These are phyloP conservation scores for Colletotrichum navitas DNA, from an alignment of 2,329 filamentous ascomycete species.

Conservation along the genomic window DNA sequence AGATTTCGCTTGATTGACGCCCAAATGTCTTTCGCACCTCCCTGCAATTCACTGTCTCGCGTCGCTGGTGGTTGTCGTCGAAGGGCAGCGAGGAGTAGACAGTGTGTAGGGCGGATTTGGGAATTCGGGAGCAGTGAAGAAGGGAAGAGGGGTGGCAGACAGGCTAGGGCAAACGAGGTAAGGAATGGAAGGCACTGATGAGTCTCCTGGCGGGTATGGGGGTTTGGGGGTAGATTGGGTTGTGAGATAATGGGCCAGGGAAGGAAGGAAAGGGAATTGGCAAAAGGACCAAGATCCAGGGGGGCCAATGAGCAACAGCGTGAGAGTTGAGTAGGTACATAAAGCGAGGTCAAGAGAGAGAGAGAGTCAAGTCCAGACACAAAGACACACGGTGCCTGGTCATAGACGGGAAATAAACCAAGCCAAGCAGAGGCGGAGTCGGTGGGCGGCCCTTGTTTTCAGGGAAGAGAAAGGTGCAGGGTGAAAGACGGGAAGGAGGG, in stretches of 20 bases:
- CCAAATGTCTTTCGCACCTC: slow-evolving; percentile 36
- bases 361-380: slow-evolving; percentile 27
- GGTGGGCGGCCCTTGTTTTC: slow-evolving; percentile 3
- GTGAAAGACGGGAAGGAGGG: slow-evolving; percentile 14
- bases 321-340: background rate
- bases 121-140: slow-evolving; percentile 31
- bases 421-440: slow-evolving; percentile 1
- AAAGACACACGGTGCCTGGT: slow-evolving; percentile 17
- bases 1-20: slow-evolving; percentile 37
- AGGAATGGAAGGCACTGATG: slow-evolving; percentile 21
- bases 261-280: background rate
- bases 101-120: slow-evolving; percentile 32
- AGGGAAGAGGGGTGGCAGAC: slow-evolving; percentile 24
- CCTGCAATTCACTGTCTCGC: slow-evolving; percentile 30
- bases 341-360: background rate
- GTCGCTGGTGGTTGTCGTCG: slow-evolving; percentile 7
- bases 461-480: slow-evolving; percentile 4
- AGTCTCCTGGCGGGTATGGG: slow-evolving; percentile 5
- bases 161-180: slow-evolving; percentile 34
- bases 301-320: slow-evolving; percentile 5
- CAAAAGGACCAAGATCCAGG: slow-evolving; percentile 15
- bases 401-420: slow-evolving; percentile 19
- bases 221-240: background rate
- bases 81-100: slow-evolving; percentile 13
- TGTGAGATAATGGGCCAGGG: background rate